Conservation (phyloP, 805 yeast species). For the Sungouiozyma ichnusensis region DNA sequence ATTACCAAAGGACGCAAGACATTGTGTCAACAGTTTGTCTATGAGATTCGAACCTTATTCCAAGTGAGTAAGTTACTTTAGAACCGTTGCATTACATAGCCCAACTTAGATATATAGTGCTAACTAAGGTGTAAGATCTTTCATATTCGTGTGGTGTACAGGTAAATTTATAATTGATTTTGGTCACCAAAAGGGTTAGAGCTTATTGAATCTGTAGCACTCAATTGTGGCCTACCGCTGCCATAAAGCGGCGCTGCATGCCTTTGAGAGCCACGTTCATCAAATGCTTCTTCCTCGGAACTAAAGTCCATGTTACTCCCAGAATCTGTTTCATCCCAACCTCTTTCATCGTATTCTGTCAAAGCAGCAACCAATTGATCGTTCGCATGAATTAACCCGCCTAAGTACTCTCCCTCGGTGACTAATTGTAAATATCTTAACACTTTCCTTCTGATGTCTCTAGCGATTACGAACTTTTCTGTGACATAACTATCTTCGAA, state of each 20-base stretch:
- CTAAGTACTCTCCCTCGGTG: slow-evolving; percentile 76
- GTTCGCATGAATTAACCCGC: slow-evolving; percentile 80
- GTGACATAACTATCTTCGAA: slow-evolving; percentile 53
- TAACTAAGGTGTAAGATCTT: no score
- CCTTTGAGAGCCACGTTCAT: slow-evolving; percentile 3
- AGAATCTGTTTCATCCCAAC: slow-evolving; percentile 36
- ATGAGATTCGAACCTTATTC: slow-evolving; percentile 43
- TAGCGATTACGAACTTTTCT: slow-evolving; percentile 63
- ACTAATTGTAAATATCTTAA: slow-evolving; percentile 75
- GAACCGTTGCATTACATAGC: no score
- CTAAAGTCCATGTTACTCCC: no score
- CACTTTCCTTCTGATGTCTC: slow-evolving; percentile 65
- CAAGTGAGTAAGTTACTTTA: slow-evolving; percentile 4
- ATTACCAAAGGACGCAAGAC: slow-evolving; percentile 75
- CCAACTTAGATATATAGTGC: no score
- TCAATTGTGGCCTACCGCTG: neutral
- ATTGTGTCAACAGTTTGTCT: slow-evolving; percentile 84
- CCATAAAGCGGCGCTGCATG: neutral
- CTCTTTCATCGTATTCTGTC: slow-evolving; percentile 51
- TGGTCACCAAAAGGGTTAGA: neutral
- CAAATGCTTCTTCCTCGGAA: neutral
- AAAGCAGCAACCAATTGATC: slow-evolving; percentile 77
- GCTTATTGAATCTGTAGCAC: neutral
- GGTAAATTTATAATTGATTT: no score
- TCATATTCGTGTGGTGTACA: no score